Percentiles rank a stretch among this genome's conserved stretches.
These are phyloP conservation scores for Alternaria sp. DNA, from an alignment of 2,329 filamentous ascomycete species.

Conservation along the genomic window DNA sequence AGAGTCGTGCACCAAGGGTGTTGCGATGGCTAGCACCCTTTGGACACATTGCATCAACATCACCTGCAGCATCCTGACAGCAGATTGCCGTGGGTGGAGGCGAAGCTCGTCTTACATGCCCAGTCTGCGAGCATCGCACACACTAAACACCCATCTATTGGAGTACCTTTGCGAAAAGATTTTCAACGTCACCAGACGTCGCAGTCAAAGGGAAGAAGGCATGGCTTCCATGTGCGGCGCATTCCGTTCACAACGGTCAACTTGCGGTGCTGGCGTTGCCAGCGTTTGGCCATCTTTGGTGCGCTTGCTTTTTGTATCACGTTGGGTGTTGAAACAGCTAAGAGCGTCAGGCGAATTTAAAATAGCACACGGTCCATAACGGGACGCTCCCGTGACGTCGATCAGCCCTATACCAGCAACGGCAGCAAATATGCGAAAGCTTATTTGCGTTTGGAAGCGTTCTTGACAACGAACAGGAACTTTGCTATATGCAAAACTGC, in stretches of 20 bases:
- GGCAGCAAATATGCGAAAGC: slow-evolving; percentile 4
- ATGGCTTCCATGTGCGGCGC: neutral
- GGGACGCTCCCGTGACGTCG: slow-evolving; percentile 6
- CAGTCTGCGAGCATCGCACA: neutral
- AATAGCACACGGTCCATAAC: neutral
- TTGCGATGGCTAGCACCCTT: neutral
- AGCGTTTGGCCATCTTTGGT: slow-evolving; percentile 2
- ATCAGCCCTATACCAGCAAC: slow-evolving; percentile 4
- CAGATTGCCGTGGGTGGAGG: neutral
- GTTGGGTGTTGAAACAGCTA: slow-evolving; percentile 7
- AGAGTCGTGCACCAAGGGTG: neutral
- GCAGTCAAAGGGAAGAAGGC: neutral
- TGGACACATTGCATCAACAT: neutral
- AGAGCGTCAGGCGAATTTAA: slow-evolving; percentile 1
- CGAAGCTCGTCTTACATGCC: neutral
- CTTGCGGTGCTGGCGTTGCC: neutral
- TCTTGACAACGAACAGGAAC: neutral
- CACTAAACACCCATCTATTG: neutral
- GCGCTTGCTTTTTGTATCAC: slow-evolving; percentile 6
- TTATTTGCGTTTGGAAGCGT: neutral
- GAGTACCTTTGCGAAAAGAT: neutral
- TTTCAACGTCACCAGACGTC: neutral
- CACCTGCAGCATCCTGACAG: neutral
- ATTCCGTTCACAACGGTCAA: slow-evolving; percentile 1
- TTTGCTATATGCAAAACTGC: neutral